Percentiles rank a stretch among this genome's conserved stretches.
Evolutionary conservation across 345 rosid genomes (phyloP).

Genomic region (Combretum micranthum): DNA sequence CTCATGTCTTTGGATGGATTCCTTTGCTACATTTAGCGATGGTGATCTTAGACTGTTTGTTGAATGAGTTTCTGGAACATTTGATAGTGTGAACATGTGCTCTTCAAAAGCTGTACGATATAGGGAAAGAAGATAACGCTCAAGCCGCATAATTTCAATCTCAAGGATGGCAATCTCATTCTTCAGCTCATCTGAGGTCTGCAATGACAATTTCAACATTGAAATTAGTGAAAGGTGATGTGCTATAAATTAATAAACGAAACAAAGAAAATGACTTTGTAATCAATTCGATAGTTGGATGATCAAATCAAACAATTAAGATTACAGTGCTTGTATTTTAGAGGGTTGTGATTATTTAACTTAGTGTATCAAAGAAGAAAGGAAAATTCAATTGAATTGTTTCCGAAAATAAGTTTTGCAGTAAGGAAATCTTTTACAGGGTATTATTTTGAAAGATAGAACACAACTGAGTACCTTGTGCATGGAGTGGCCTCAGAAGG

Average conservation of each 20-base stretch:
- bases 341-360: too few species aligned
- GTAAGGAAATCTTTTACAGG: neutral
- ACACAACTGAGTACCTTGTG: conserved; percentile 27
- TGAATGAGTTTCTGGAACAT: conserved; percentile 18
- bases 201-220: conserved; percentile 11
- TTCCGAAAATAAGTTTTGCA: too few species aligned
- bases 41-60: conserved; percentile 22
- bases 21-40: conserved; percentile 11
- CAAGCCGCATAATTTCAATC: conserved; percentile 60
- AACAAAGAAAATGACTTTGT: too few species aligned
- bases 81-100: conserved; percentile 25
- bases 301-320: too few species aligned
- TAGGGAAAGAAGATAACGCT: conserved; percentile 57
- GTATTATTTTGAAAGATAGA: neutral
- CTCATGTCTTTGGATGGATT: conserved; percentile 21
- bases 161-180: conserved; percentile 63
- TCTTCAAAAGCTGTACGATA: conserved; percentile 64
- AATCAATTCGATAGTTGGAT: too few species aligned
- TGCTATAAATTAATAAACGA: neutral
- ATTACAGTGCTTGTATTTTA: too few species aligned
- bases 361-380: too few species aligned
- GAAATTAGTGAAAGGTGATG: neutral
- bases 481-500: conserved; percentile 21
- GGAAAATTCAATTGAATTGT: too few species aligned
- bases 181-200: conserved; percentile 60